Conservation (phyloP, 164 flowering plant genomes). For the Umbilicus rupestris region DNA sequence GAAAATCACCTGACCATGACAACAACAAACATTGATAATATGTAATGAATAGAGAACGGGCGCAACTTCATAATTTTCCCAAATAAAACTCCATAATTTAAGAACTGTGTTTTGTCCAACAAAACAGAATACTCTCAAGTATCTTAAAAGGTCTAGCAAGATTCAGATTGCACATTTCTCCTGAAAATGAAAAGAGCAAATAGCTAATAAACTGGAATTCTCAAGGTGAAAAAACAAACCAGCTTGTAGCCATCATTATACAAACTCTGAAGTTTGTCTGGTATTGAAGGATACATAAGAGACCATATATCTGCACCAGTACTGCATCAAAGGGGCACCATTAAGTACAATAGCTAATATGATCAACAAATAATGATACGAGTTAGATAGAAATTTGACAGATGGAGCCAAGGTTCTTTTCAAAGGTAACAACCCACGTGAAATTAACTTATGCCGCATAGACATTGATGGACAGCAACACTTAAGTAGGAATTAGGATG, state of each 20-base stretch:
- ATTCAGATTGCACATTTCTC: background rate
- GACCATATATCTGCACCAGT: constrained; percentile 94
- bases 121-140: background rate
- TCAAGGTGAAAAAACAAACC: constrained; percentile 29
- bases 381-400: background rate
- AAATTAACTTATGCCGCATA: no score
- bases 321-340: constrained; percentile 29
- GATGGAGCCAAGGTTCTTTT: background rate
- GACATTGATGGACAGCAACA: background rate
- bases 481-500: background rate
- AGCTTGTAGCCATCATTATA: constrained; percentile 85
- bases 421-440: background rate
- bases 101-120: background rate
- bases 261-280: constrained; percentile 68
- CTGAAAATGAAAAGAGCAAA: background rate
- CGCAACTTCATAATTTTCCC: background rate
- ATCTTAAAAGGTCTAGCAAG: background rate
- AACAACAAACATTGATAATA: background rate
- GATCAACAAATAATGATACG: background rate
- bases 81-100: background rate
- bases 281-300: constrained; percentile 75
- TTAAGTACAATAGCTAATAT: background rate
- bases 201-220: constrained; percentile 1
- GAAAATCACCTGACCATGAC: constrained; percentile 55
- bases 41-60: background rate